A percentile compares a stretch with the other conserved stretches of the same genome.
Conservation (phyloP, 345 rosid species). For the Euphorbia pulcherrima region DNA sequence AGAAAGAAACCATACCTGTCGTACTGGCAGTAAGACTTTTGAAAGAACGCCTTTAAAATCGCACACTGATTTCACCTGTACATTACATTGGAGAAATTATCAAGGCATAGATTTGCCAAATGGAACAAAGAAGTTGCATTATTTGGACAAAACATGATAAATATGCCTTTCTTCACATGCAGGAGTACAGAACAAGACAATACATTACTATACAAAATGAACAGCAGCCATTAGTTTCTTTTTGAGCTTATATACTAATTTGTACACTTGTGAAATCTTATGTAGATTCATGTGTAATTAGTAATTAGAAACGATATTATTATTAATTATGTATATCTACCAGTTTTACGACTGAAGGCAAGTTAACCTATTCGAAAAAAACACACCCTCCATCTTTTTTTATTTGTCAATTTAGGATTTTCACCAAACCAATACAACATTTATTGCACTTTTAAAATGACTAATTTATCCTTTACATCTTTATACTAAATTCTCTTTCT, state of each 20-base stretch:
- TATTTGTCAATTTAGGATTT: too few relatives aligned
- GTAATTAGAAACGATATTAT: neutral
- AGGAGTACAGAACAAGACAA: neutral
- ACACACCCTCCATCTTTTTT: too few relatives aligned
- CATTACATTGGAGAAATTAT: neutral
- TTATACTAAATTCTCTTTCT: too few relatives aligned
- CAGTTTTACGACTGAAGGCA: too few relatives aligned
- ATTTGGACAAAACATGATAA: neutral
- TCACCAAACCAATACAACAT: too few relatives aligned
- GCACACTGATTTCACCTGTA: conserved; percentile 61
- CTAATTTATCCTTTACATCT: too few relatives aligned
- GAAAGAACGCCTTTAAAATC: conserved; percentile 76
- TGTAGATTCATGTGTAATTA: neutral
- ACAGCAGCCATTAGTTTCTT: neutral
- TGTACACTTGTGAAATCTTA: neutral
- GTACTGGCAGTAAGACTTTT: conserved; percentile 71
- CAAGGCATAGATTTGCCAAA: neutral
- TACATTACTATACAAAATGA: neutral
- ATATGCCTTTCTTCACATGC: neutral
- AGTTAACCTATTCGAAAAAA: too few relatives aligned
- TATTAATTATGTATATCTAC: neutral
- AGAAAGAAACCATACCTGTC: conserved; percentile 51
- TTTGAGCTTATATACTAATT: neutral
- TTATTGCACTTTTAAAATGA: too few relatives aligned
- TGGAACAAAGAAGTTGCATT: too few relatives aligned